phyloP scores from a whole-genome alignment of 192 early-diverging fungal species.

The Cetraspora pellucida region DNA sequence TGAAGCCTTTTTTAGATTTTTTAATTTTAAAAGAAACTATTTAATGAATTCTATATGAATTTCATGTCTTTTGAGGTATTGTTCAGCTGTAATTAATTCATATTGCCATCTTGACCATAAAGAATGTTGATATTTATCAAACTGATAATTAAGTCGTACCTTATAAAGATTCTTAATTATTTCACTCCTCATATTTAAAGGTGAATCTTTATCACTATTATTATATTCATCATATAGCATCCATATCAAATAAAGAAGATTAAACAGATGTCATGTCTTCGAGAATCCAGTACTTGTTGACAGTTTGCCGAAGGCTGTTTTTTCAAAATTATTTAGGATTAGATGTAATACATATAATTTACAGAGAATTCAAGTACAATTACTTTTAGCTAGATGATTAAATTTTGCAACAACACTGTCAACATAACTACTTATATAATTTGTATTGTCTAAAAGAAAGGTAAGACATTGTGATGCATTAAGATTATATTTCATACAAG shows the following conservation, averaged over 20 bases:
- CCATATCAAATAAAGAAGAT: slow-evolving; percentile 12
- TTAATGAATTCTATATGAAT: too few relatives aligned
- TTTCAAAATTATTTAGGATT: slow-evolving; percentile 9
- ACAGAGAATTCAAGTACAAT: background rate
- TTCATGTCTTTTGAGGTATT: too few relatives aligned
- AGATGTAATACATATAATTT: background rate
- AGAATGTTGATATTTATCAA: too few relatives aligned
- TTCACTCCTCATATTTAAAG: slow-evolving; percentile 15
- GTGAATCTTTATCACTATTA: slow-evolving; percentile 9
- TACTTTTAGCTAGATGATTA: slow-evolving; percentile 3
- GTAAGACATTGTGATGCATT: background rate
- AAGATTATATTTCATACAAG: slow-evolving; percentile 14
- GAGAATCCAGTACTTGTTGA: background rate
- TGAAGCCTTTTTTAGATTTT: too few relatives aligned
- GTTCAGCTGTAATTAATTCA: too few relatives aligned
- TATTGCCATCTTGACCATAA: too few relatives aligned
- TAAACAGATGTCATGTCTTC: slow-evolving; percentile 1
- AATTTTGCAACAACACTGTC: background rate
- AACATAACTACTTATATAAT: background rate
- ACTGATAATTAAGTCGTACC: too few relatives aligned
- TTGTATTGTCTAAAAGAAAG: slow-evolving; percentile 10
- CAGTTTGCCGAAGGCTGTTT: background rate
- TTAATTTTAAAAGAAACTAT: too few relatives aligned
- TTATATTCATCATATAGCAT: slow-evolving; percentile 6
- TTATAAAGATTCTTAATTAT: too few relatives aligned